These are phyloP conservation scores for Schizophyllum commune DNA, from an alignment of 1,284 basidiomycete genomes.

Conservation along the genomic window DNA sequence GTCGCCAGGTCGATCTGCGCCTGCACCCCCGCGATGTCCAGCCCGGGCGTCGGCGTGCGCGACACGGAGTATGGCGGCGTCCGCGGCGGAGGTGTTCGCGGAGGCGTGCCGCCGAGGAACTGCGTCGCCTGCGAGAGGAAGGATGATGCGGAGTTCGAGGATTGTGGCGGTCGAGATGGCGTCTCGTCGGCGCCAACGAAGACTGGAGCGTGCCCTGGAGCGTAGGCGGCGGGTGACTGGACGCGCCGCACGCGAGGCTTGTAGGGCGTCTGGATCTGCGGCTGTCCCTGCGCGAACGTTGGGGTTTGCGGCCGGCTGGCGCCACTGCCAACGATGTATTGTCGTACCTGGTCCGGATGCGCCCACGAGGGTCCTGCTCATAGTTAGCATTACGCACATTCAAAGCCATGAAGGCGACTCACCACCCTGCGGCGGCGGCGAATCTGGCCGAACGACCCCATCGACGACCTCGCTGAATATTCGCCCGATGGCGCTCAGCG, in stretches of 20 bases:
- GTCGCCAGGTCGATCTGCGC: constrained; percentile 75
- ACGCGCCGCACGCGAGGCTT: constrained; percentile 57
- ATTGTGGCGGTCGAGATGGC: constrained; percentile 30
- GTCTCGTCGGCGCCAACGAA: constrained; percentile 39
- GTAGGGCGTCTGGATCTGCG: constrained; percentile 62
- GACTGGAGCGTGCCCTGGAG: constrained; percentile 24
- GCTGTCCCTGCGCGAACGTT: constrained; percentile 23
- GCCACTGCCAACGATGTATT: constrained; percentile 11
- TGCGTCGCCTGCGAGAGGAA: constrained; percentile 12
- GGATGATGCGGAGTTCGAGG: constrained; percentile 14
- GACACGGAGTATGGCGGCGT: constrained; percentile 32
- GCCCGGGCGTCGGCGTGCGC: constrained; percentile 59
- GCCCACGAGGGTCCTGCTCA: constrained; percentile 24
- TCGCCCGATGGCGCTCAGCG: constrained; percentile 77
- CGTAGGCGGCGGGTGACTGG: constrained; percentile 29
- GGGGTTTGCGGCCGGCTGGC: constrained; percentile 32
- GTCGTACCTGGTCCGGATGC: constrained; percentile 30
- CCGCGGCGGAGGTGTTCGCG: constrained; percentile 11
- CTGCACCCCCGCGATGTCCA: constrained; percentile 65
- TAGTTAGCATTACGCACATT: background rate
- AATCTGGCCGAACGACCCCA: constrained; percentile 21
- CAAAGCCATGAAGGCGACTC: background rate
- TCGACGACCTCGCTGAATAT: constrained; percentile 80
- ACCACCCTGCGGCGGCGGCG: constrained; percentile 8
- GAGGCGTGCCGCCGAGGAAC: background rate